Base-by-base conservation (phyloP, 805 yeast species). In the Maudiozyma bulderi region DNA sequence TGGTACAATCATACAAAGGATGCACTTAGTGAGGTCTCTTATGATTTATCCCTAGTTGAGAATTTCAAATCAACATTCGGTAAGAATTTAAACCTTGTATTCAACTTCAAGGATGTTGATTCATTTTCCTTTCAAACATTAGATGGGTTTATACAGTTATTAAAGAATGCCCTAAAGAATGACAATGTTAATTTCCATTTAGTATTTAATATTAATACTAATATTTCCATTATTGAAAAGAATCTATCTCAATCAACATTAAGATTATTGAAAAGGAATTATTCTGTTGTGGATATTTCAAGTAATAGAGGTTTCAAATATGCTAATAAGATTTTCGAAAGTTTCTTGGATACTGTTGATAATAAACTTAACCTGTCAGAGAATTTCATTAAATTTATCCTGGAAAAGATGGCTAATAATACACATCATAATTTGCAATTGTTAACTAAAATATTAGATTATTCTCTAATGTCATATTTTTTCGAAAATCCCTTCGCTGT, bases 81-180 rank as follows among this genome's bases (percentile, higher is more conserved):
- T 10, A 62, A 52, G 46, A 50, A 59, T 33, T 43, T 65, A 37
- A 58, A 60, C 50, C 49, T 65, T 28, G 58, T 64, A 0, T 56
- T 64, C 47, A 65, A 64, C 44, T 59, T 64, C 37, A 65, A 63
- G 47, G 69, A 65, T 45, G 63, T 60, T 13, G 69, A 65, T 46
- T 61, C 68, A 3, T 56, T 64, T 37, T 57, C 57, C 46, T 61
- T 55, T 43, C 55, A 53, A 33, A 54, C 56, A 6, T 49, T 65
- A 15, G 63, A 64, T 47, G 58, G 54, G 50, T 65, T 62, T 47
- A 52, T 64, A 26, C 49, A 57, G 3, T 52, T 64, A 28, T 47
- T 63, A 46, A 56, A 55, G 29, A 60, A 60, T 47, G 63, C 65
- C 14, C 50, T 61, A 14, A 58, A 57, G 37, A 48, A 58, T 50